phyloP scores from a whole-genome alignment of 768 basidiomycete species.

The Filobasidium floriforme region DNA sequence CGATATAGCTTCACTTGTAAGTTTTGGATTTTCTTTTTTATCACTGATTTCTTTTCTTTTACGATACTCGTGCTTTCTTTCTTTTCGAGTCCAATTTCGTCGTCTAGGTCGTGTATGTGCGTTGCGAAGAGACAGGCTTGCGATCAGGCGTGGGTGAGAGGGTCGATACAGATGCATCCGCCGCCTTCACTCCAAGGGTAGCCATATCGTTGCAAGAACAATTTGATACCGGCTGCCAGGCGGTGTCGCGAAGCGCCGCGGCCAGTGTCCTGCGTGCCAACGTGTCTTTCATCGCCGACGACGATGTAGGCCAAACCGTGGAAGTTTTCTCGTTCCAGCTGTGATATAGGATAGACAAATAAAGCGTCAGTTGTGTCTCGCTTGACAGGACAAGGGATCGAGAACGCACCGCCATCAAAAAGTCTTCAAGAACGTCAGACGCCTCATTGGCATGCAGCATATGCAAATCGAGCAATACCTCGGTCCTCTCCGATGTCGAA shows the following conservation, averaged over 20 bases:
- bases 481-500: constrained; percentile 80
- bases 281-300: constrained; percentile 94
- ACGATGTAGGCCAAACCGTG: constrained; percentile 81
- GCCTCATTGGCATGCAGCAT: constrained; percentile 91
- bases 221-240: constrained; percentile 75
- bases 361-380: too few species aligned
- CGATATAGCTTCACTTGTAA: neutral
- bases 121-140: too few species aligned
- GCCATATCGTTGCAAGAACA: constrained; percentile 88
- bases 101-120: neutral
- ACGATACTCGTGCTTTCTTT: too few species aligned
- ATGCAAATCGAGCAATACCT: constrained; percentile 80
- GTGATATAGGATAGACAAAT: neutral
- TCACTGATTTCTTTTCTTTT: constrained; percentile 8
- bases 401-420: constrained; percentile 69
- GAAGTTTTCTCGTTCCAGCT: constrained; percentile 49
- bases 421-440: constrained; percentile 79
- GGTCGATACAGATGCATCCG: constrained; percentile 81
- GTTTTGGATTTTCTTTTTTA: constrained; percentile 7
- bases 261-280: constrained; percentile 74
- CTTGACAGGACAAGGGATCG: too few species aligned
- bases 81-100: constrained; percentile 1
- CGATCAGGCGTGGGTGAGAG: constrained; percentile 57
- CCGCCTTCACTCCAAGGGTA: constrained; percentile 93
- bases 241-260: constrained; percentile 76